Evolutionary conservation across 2,329 filamentous ascomycete genomes (phyloP).

Genomic region (Colletotrichum filicis): DNA sequence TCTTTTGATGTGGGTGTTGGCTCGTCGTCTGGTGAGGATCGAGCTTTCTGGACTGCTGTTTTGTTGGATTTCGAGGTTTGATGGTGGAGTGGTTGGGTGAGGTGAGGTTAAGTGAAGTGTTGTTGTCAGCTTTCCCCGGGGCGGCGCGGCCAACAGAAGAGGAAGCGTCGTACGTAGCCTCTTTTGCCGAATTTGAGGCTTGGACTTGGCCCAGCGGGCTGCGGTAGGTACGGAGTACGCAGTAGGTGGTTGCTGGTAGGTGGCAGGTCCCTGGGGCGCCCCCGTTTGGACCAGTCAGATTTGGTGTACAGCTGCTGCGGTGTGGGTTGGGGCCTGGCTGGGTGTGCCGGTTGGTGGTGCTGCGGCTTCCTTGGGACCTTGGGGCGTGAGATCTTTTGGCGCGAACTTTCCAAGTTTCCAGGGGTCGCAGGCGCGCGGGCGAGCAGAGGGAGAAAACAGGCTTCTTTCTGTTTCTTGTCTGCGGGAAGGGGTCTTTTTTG

Average conservation of each 20-base stretch:
- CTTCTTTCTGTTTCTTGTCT: not conserved
- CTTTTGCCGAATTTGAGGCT: slow-evolving; percentile 34
- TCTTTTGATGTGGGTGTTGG: not conserved
- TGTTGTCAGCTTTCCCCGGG: slow-evolving; percentile 31
- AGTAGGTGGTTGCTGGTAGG: not conserved
- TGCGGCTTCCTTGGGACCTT: not conserved
- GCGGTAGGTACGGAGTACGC: too few species aligned
- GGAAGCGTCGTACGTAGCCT: slow-evolving; percentile 35
- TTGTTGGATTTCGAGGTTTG: not conserved
- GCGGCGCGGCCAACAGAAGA: slow-evolving; percentile 17
- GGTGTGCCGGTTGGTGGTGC: not conserved
- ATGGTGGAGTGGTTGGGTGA: slow-evolving; percentile 5
- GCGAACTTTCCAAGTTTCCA: not conserved
- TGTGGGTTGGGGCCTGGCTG: not conserved
- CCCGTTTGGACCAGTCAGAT: slow-evolving; percentile 21
- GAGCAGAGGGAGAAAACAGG: not conserved
- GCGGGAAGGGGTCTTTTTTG: not conserved
- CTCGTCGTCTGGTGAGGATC: not conserved
- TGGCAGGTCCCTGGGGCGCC: not conserved
- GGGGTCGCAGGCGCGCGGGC: not conserved
- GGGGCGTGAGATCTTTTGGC: not conserved
- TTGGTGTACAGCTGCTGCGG: not conserved
- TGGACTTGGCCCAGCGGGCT: slow-evolving; percentile 22
- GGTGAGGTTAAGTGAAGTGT: not conserved
- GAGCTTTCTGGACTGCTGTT: slow-evolving; percentile 2